These are phyloP conservation scores for Neofusicoccum kwambonambiense DNA, from an alignment of 2,329 filamentous ascomycete genomes.

Conservation along the genomic window DNA sequence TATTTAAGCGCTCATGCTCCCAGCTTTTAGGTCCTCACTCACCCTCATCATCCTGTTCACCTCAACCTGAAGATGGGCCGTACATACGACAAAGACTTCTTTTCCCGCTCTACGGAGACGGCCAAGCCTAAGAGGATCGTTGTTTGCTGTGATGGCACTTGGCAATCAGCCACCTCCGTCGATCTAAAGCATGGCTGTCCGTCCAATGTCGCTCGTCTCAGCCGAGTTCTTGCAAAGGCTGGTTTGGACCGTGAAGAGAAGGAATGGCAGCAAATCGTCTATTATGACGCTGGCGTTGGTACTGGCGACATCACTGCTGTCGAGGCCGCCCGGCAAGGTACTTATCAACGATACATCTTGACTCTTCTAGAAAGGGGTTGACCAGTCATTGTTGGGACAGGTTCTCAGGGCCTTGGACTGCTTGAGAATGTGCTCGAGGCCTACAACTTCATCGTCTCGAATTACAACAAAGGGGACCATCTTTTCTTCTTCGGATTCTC, in stretches of 20 bases:
- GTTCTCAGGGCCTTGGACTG: conserved; percentile 30
- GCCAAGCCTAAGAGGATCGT: conserved; percentile 26
- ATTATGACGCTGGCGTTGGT: conserved; percentile 52
- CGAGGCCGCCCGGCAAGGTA: background rate
- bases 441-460: conserved; percentile 53
- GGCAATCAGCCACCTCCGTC: conserved; percentile 21
- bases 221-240: conserved; percentile 49
- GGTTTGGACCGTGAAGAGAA: conserved; percentile 44
- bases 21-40: no score
- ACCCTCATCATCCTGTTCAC: no score
- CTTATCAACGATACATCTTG: no score
- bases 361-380: no score
- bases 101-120: background rate
- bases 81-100: background rate
- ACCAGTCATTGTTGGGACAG: background rate
- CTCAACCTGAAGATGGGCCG: background rate
- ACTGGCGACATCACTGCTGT: conserved; percentile 21
- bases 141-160: conserved; percentile 38
- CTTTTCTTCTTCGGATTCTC: conserved; percentile 47
- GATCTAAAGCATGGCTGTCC: conserved; percentile 32
- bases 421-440: conserved; percentile 48
- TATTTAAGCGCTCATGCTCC: no score
- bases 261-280: conserved; percentile 45
- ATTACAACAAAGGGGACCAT: conserved; percentile 46
- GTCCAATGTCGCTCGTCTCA: conserved; percentile 51